Conservation (phyloP, 768 basidiomycete genomes). For the Suillus decipiens region DNA sequence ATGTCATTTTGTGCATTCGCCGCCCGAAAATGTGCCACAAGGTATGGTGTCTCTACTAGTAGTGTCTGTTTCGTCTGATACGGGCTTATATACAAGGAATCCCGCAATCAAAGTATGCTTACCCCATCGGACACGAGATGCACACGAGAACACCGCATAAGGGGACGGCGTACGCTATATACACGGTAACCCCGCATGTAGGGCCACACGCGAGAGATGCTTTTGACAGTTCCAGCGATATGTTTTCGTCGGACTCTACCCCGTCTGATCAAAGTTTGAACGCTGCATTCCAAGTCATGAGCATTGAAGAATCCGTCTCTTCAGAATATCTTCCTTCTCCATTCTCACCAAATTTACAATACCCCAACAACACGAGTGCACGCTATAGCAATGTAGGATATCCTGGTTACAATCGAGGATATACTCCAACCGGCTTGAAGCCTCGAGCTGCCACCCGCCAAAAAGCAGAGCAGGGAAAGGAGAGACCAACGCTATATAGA, state of each 20-base stretch:
- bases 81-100: background rate
- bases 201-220: background rate
- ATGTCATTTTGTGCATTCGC: conserved; percentile 28
- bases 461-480: conserved; percentile 20
- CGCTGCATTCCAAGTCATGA: background rate
- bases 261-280: background rate
- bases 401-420: background rate
- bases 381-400: background rate
- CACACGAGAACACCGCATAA: background rate
- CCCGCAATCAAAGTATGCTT: background rate
- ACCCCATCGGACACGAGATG: background rate
- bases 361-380: background rate
- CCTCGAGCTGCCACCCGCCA: background rate
- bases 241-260: background rate
- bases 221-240: background rate
- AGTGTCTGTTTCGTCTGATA: background rate
- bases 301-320: background rate
- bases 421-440: background rate
- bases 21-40: conserved; percentile 1
- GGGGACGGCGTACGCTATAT: background rate
- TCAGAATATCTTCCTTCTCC: background rate
- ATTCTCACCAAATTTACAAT: background rate
- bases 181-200: background rate
- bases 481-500: conserved; percentile 29
- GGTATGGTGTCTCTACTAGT: background rate